Conservation (phyloP, 768 basidiomycete species). For the Pulveroboletus ravenelii region DNA sequence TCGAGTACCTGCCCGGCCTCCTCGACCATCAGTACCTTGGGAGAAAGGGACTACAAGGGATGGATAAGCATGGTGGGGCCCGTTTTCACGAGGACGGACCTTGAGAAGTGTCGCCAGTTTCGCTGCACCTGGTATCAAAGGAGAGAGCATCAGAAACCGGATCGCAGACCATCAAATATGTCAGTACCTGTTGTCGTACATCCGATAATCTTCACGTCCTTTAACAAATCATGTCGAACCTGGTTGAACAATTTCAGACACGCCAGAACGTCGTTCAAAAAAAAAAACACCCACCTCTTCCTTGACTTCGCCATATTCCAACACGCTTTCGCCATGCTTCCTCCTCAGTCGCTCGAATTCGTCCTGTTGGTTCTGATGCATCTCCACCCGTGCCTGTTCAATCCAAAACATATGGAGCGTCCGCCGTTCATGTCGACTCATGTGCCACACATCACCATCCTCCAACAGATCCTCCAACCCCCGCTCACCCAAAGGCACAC, state of each 20-base stretch:
- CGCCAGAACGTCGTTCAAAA: too few relatives aligned
- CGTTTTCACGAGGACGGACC: conserved; percentile 30
- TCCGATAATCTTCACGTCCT: conserved; percentile 57
- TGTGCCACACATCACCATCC: conserved; percentile 44
- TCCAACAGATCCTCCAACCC: conserved; percentile 35
- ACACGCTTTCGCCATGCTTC: conserved; percentile 38
- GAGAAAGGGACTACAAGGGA: conserved; percentile 47
- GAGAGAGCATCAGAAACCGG: background rate
- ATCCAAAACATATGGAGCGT: conserved; percentile 46
- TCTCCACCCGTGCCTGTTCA: conserved; percentile 32
- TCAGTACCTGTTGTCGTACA: conserved; percentile 73
- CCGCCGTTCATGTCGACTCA: conserved; percentile 48
- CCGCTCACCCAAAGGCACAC: conserved; percentile 35
- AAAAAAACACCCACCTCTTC: conserved; percentile 44
- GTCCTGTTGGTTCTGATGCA: conserved; percentile 27
- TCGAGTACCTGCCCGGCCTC: conserved; percentile 83
- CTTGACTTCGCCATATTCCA: conserved; percentile 36
- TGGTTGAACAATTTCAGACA: conserved; percentile 22
- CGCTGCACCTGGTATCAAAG: conserved; percentile 50
- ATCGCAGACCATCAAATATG: background rate
- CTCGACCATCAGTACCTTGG: conserved; percentile 65
- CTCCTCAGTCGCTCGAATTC: conserved; percentile 43
- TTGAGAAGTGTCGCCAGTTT: conserved; percentile 55
- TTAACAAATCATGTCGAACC: conserved; percentile 53
- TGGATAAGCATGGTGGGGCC: background rate